Percentiles rank a stretch among this genome's conserved stretches.
These are phyloP conservation scores for Umbelopsis isabellina DNA, from an alignment of 192 early-diverging fungal species.

Conservation along the genomic window DNA sequence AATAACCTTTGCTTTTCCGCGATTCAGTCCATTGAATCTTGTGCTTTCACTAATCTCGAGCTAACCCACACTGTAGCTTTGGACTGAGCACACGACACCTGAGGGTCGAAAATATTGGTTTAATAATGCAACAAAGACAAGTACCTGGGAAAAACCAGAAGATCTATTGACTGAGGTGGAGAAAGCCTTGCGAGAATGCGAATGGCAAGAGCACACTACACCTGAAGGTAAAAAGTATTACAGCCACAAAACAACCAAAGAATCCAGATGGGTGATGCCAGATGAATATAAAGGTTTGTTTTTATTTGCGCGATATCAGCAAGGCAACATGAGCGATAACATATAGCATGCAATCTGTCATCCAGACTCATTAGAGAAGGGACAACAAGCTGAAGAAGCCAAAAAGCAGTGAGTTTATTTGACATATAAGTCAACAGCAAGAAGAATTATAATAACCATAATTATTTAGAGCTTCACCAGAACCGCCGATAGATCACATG, in stretches of 20 bases:
- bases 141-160: conserved; percentile 94
- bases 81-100: conserved; percentile 78
- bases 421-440: too few species aligned
- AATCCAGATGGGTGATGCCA: conserved; percentile 89
- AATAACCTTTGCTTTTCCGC: not conserved
- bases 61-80: conserved; percentile 28
- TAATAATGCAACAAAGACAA: conserved; percentile 75
- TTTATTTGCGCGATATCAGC: not conserved
- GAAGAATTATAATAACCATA: too few species aligned
- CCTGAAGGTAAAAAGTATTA: conserved; percentile 86
- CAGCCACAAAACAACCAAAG: conserved; percentile 74
- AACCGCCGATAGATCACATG: not conserved
- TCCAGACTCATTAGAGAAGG: conserved; percentile 42
- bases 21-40: not conserved
- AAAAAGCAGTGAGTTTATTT: conserved; percentile 28
- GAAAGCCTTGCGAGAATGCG: conserved; percentile 57
- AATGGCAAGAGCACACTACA: conserved; percentile 87
- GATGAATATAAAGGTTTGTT: conserved; percentile 63
- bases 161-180: conserved; percentile 83
- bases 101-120: conserved; percentile 89
- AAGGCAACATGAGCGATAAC: not conserved
- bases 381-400: conserved; percentile 39
- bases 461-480: not conserved
- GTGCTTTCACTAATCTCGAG: not conserved
- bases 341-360: not conserved